Evolutionary conservation across 148 eudicot genomes (phyloP).

Genomic region (Cornus controversa): DNA sequence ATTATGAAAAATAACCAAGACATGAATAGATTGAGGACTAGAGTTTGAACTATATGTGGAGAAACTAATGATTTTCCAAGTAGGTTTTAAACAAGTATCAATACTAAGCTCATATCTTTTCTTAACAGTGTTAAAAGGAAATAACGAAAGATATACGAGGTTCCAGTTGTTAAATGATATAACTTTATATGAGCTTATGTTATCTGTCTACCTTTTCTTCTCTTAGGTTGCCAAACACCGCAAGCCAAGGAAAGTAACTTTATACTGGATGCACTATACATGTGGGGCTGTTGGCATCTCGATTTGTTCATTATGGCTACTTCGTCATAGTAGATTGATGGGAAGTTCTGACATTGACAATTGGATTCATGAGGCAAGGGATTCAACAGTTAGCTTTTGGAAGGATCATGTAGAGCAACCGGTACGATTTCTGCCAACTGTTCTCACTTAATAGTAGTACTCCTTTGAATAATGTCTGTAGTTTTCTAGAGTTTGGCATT

Average conservation of each 20-base stretch:
- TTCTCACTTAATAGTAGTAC: background rate
- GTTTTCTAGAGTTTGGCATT: background rate
- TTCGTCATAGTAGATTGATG: slow-evolving; percentile 82
- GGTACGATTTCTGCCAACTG: slow-evolving; percentile 41
- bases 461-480: background rate
- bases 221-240: slow-evolving; percentile 71
- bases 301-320: slow-evolving; percentile 76
- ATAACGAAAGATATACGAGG: too few species aligned
- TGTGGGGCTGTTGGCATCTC: slow-evolving; percentile 80
- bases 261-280: slow-evolving; percentile 81
- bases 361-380: slow-evolving; percentile 90
- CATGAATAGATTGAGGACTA: too few species aligned
- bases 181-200: background rate
- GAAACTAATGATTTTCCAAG: too few species aligned
- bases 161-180: background rate
- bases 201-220: slow-evolving; percentile 5
- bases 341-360: slow-evolving; percentile 94
- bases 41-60: too few species aligned
- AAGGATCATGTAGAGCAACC: slow-evolving; percentile 95
- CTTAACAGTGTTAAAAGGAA: too few species aligned
- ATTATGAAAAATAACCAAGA: too few species aligned
- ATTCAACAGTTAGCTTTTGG: slow-evolving; percentile 76
- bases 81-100: too few species aligned
- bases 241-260: slow-evolving; percentile 74
- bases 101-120: too few species aligned